Percentiles rank a stretch among this genome's conserved stretches.
Evolutionary conservation across 1,284 basidiomycete species (phyloP).

Genomic region (Trichosporon coremiiforme): DNA sequence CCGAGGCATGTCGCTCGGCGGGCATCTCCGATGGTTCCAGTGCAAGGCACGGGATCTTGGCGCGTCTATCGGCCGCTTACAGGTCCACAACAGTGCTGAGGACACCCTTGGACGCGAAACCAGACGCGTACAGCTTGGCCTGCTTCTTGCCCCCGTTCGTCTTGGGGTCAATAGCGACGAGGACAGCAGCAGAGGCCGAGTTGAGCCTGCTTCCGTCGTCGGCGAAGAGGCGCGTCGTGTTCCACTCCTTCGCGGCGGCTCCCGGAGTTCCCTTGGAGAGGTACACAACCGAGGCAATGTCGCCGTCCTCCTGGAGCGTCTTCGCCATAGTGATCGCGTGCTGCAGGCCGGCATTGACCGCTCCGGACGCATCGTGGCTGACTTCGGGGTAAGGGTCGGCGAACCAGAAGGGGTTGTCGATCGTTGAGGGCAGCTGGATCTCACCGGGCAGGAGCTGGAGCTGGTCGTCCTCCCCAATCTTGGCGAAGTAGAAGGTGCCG

Average conservation of each 20-base stretch:
- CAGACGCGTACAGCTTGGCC: constrained; percentile 40
- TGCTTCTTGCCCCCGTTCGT: constrained; percentile 35
- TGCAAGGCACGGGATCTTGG: background rate
- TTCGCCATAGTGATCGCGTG: constrained; percentile 26
- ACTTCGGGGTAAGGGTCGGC: constrained; percentile 34
- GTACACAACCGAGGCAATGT: constrained; percentile 29
- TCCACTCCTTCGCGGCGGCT: constrained; percentile 23
- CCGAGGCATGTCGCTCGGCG: background rate
- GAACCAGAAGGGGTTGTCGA: constrained; percentile 47
- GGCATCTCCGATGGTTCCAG: background rate
- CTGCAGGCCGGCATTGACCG: constrained; percentile 38
- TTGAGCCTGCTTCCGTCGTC: constrained; percentile 37
- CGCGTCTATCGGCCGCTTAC: background rate
- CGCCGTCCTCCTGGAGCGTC: constrained; percentile 3
- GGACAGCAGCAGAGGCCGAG: constrained; percentile 32
- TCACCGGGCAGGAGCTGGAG: constrained; percentile 23
- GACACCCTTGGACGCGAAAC: constrained; percentile 32
- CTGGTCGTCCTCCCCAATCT: constrained; percentile 17
- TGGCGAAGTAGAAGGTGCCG: constrained; percentile 30
- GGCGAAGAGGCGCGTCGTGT: constrained; percentile 28
- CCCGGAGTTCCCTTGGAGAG: constrained; percentile 22
- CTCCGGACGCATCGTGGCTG: constrained; percentile 31
- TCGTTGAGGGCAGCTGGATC: constrained; percentile 25
- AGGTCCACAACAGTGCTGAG: constrained; percentile 36
- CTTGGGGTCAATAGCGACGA: constrained; percentile 34